These are phyloP conservation scores for Lactarius tabidus DNA, from an alignment of 768 basidiomycete species.

Conservation along the genomic window DNA sequence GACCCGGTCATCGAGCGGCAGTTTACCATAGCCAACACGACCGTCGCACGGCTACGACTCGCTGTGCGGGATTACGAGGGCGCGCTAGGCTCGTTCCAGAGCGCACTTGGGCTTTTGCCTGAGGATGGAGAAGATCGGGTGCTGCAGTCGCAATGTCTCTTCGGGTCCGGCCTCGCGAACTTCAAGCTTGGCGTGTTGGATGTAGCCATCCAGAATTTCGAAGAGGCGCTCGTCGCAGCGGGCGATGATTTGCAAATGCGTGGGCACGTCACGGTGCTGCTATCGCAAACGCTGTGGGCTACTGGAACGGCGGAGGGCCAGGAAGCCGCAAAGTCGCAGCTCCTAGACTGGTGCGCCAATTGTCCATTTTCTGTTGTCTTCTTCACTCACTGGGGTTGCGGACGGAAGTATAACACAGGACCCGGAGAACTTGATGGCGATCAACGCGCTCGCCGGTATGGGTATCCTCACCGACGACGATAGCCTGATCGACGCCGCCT, in stretches of 20 bases:
- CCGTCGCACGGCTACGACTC: conserved; percentile 74
- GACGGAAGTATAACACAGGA: conserved; percentile 65
- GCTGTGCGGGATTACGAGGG: conserved; percentile 52
- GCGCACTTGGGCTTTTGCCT: conserved; percentile 62
- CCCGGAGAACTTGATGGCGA: conserved; percentile 73
- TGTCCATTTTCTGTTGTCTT: not conserved
- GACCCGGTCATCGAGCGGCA: conserved; percentile 69
- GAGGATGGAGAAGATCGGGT: conserved; percentile 39
- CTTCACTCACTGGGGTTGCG: conserved; percentile 1
- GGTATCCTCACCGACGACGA: conserved; percentile 79
- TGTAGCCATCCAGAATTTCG: conserved; percentile 61
- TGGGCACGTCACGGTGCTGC: conserved; percentile 70
- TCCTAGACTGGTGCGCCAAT: conserved; percentile 72
- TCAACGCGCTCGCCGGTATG: conserved; percentile 85
- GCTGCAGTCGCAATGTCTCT: conserved; percentile 57
- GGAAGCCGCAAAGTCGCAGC: conserved; percentile 70
- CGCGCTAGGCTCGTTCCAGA: conserved; percentile 68
- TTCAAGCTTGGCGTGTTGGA: conserved; percentile 62
- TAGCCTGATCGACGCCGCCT: conserved; percentile 76
- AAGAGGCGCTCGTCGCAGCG: conserved; percentile 57
- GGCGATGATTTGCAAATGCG: conserved; percentile 46
- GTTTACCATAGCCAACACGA: conserved; percentile 78
- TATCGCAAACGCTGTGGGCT: conserved; percentile 85
- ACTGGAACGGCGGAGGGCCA: conserved; percentile 68
- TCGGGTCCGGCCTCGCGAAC: conserved; percentile 69